Conservation (phyloP, 129 eudicot species). For the Chrysanthemum makinoi region DNA sequence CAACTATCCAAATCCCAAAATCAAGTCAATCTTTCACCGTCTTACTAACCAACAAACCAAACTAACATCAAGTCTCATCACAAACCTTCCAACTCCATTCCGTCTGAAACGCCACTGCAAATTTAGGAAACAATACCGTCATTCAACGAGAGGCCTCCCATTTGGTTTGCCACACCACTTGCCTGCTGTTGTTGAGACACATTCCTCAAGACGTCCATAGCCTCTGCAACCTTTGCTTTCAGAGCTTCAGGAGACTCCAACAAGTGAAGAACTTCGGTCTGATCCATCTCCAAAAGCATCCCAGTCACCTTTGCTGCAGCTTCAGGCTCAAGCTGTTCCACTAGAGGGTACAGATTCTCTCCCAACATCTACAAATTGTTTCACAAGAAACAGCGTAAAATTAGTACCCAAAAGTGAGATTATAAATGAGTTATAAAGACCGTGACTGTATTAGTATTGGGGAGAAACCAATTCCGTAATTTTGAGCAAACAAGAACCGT, state of each 20-base stretch:
- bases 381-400: background rate
- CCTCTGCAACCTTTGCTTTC: constrained; percentile 76
- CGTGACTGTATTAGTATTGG: too few species aligned
- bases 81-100: background rate
- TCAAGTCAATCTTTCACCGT: background rate
- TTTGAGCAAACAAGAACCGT: too few species aligned
- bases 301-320: constrained; percentile 81
- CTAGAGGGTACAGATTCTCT: constrained; percentile 71
- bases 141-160: constrained; percentile 47
- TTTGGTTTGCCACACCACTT: constrained; percentile 44
- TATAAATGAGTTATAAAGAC: background rate
- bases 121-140: constrained; percentile 38
- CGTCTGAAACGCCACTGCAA: background rate
- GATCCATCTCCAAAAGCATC: constrained; percentile 86
- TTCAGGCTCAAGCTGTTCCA: constrained; percentile 69
- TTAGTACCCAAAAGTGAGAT: background rate
- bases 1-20: constrained; percentile 14
- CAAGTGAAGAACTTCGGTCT: constrained; percentile 64
- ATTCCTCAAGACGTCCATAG: constrained; percentile 64
- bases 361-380: constrained; percentile 57
- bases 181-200: constrained; percentile 53
- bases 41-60: constrained; percentile 16
- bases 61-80: background rate
- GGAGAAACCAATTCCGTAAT: too few species aligned
- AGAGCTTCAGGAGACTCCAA: constrained; percentile 72